Conservation (phyloP, 1,284 basidiomycete species). For the Irpex sp. region DNA sequence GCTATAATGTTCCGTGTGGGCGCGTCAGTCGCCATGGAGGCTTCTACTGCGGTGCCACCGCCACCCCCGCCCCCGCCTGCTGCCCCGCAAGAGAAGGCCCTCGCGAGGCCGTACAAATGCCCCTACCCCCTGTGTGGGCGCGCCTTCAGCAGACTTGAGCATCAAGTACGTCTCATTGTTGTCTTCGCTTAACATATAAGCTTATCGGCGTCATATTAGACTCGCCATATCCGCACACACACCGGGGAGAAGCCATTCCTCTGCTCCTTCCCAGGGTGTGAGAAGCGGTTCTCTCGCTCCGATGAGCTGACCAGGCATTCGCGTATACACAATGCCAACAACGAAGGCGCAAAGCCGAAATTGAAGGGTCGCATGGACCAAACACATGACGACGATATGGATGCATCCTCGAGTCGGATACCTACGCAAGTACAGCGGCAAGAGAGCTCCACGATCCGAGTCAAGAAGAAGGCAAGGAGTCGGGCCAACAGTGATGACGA, state of each 20-base stretch:
- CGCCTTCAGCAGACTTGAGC: constrained; percentile 89
- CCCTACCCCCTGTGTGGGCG: constrained; percentile 89
- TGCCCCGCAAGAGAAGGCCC: constrained; percentile 44
- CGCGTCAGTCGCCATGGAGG: constrained; percentile 10
- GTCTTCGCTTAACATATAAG: constrained; percentile 9
- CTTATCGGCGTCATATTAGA: constrained; percentile 47
- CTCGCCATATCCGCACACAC: constrained; percentile 96
- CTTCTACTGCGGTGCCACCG: constrained; percentile 19
- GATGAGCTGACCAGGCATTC: constrained; percentile 97
- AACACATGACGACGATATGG: constrained; percentile 32
- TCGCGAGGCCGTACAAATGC: constrained; percentile 90
- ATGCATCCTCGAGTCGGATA: constrained; percentile 14
- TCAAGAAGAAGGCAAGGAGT: constrained; percentile 73
- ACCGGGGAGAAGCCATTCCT: constrained; percentile 97
- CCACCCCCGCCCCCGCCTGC: constrained; percentile 20
- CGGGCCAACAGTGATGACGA: constrained; percentile 78
- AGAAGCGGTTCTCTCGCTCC: constrained; percentile 96
- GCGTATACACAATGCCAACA: constrained; percentile 80
- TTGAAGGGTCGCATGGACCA: constrained; percentile 32
- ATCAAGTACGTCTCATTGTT: constrained; percentile 63
- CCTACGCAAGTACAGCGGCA: constrained; percentile 12
- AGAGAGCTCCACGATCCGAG: constrained; percentile 18
- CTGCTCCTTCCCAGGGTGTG: constrained; percentile 92
- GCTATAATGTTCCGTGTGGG: constrained; percentile 5
- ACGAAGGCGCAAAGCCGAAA: constrained; percentile 19